Evolutionary conservation across 495 filamentous ascomycete species (phyloP), one percentile per base, ranked within the genome.

Genomic region (Chaetomium fimeti): DNA sequence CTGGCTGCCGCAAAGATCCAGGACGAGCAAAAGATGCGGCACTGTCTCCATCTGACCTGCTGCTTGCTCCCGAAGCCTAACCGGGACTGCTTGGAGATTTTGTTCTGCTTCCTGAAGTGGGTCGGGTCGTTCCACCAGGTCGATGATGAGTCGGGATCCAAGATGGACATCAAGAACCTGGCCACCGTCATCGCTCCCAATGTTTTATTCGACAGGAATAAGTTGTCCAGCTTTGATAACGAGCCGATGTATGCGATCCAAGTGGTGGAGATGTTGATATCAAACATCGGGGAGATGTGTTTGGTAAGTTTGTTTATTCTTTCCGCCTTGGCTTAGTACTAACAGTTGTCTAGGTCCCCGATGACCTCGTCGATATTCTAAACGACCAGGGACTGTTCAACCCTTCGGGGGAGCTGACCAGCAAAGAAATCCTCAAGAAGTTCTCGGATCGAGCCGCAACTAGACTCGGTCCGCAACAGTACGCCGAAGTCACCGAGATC

Each of bases 151-250:
- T 80, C 79, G 9, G 94, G 94, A 24, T 97, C 92, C 71, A 97
- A 97, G 81, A 99, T 99, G 94, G 94, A 99, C 76, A 91, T 94
- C 56, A 93, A 96, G 76, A 99, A 99, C 71, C 84, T 99, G 60
- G 91, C 94, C 8, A 98, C 95, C n/a, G 94, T 99, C 63, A 96
- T 99, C 67, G 91, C 93, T 7, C 94, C 94, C 0, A 99, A 99
- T 66, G 89, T 99, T 60, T 86, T 99, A 16, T 91, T 91, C 68
- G 87, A 89, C 13, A 88, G 81, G 66, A 82, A 83, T 51, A 87
- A 85, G 66, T 75, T 69, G 20, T 83, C 87, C 15, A 82, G 77
- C 36, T 85, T 90, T 68, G 91, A 94, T 68, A 88, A 89, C 67
- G 85, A 89, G 47, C 93, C 90, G 68, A 96, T 97, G 81, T 82